Conservation (phyloP, 2,329 filamentous ascomycete species). For the Ophiocordyceps camponoti-floridani region DNA sequence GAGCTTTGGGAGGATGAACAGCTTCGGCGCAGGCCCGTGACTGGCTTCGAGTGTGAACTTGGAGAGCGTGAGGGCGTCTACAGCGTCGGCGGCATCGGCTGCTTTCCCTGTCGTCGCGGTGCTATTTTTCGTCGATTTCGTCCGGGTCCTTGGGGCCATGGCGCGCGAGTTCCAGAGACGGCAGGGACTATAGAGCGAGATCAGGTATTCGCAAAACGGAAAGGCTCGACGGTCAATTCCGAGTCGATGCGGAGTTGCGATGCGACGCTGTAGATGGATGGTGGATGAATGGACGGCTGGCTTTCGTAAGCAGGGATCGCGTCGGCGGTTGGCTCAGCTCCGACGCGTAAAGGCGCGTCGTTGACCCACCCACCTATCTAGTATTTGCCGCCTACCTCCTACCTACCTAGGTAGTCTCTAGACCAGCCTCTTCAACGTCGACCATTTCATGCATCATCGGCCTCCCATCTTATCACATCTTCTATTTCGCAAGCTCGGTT, state of each 20-base stretch:
- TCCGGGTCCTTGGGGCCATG: constrained; percentile 36
- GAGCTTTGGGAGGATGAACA: constrained; percentile 44
- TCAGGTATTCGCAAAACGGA: not conserved
- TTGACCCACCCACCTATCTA: not conserved
- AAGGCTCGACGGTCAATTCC: too few species aligned
- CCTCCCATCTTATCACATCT: not conserved
- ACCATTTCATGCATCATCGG: not conserved
- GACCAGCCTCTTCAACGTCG: not conserved
- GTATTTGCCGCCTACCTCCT: not conserved
- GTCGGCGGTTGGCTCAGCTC: not conserved
- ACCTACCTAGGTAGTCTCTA: too few species aligned
- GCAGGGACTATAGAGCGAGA: not conserved
- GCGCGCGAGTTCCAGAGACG: not conserved
- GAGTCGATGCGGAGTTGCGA: too few species aligned
- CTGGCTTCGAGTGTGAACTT: constrained; percentile 23
- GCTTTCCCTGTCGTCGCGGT: too few species aligned
- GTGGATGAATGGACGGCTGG: not conserved
- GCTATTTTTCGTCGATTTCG: constrained; percentile 23
- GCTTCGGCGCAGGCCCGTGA: constrained; percentile 25
- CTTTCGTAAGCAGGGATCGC: not conserved
- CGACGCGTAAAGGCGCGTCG: not conserved
- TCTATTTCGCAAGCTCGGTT: not conserved
- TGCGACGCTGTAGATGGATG: not conserved
- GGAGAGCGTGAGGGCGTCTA: constrained; percentile 8
- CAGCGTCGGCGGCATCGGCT: constrained; percentile 6